Conservation (phyloP, 2,329 filamentous ascomycete species). For the Dendryphion nanum region DNA sequence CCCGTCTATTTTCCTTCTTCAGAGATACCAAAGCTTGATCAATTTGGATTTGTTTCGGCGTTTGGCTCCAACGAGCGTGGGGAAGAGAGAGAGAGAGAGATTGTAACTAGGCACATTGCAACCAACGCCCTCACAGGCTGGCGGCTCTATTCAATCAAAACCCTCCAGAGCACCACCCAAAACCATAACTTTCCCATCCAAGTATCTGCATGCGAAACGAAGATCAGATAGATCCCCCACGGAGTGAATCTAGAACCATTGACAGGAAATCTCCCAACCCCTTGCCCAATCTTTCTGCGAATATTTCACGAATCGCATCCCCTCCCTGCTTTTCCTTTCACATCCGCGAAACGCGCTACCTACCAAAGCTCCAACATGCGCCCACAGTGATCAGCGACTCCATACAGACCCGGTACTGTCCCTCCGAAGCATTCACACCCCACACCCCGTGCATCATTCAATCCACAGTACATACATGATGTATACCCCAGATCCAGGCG, state of each 20-base stretch:
- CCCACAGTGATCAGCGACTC: slow-evolving; percentile 1
- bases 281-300: no score
- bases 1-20: slow-evolving; percentile 3
- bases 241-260: no score
- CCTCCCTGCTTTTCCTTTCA: no score
- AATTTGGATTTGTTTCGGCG: slow-evolving; percentile 5
- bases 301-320: no score
- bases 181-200: background rate
- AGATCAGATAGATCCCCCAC: no score
- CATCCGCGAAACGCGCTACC: no score
- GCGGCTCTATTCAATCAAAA: slow-evolving; percentile 5
- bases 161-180: background rate
- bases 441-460: slow-evolving; percentile 5
- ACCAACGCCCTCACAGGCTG: slow-evolving; percentile 5
- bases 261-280: no score
- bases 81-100: slow-evolving; percentile 4
- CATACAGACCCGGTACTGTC: slow-evolving; percentile 2
- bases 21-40: slow-evolving; percentile 10
- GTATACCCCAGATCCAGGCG: no score
- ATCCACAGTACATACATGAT: no score
- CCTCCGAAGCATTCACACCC: slow-evolving; percentile 4
- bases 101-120: slow-evolving; percentile 8
- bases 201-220: no score
- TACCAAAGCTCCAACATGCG: no score
- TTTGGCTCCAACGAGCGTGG: slow-evolving; percentile 2